Evolutionary conservation across 2,329 filamentous ascomycete species (phyloP), one percentile per base, ranked within the genome.

Genomic region (Exophiala viscosa): DNA sequence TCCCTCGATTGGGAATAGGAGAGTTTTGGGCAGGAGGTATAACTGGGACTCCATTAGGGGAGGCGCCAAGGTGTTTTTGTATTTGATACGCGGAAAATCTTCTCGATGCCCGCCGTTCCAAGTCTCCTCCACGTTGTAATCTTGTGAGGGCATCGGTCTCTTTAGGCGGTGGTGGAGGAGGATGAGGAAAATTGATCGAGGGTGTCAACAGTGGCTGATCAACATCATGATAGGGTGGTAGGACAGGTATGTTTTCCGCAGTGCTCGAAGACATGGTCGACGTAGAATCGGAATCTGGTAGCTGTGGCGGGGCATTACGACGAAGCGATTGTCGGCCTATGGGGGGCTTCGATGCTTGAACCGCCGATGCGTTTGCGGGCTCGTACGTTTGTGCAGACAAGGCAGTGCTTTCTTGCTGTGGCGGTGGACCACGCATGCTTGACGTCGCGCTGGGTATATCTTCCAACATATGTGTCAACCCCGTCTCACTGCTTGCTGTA

Each of bases 61-160:
- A 85, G 13, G 84, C 81, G 9, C 92, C 92, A 1, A 97, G 76
- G 64, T 96, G 90, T 67, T 96, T 97, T 41, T 90, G 89, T 62
- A 99, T 95, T 66, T 99, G 93, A 67, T 97, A 99, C 48, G 90
- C 88, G 1, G 93, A 97, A 67, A 97, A 99, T 65, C 93, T 80
- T 61, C 92, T 81, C 11, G 93, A 99, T 1, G 93, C 93, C 67
- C 93, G 82, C 66, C 93, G 83, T 71, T 99, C 93, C 45, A 99
- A 75, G 61, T 96, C 91, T 15, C 92, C 92, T 32, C 91, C 91
- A 69, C 90, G 84, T 70, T 97, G 93, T 60, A 99, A 72, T 45
- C 91, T 90, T 44, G 90, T 90, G 47, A 99, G 76, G 4, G 93
- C 93, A 74, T 95, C 95, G 63, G 93, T 88, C 63, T 90, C 85